Conservation (phyloP, 495 filamentous ascomycete genomes). For the Cercophora samala region DNA sequence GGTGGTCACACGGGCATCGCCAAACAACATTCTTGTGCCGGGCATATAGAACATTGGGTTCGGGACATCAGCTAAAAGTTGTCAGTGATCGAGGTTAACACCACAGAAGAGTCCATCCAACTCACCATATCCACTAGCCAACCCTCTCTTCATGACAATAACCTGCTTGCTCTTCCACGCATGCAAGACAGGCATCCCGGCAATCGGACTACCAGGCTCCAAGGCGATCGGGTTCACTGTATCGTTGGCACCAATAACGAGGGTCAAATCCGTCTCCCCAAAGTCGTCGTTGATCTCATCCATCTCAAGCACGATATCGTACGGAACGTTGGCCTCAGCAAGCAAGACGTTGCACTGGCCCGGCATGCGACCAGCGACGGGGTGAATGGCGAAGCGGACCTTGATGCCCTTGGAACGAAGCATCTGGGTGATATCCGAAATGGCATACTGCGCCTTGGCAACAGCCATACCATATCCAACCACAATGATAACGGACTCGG, state of each 20-base stretch:
- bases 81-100: not conserved
- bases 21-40: conserved; percentile 78
- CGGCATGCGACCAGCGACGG: conserved; percentile 79
- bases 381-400: conserved; percentile 83
- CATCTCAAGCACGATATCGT: conserved; percentile 85
- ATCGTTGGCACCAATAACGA: conserved; percentile 83
- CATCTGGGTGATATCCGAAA: conserved; percentile 70
- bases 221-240: conserved; percentile 82
- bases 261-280: conserved; percentile 71
- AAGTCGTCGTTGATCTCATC: conserved; percentile 91
- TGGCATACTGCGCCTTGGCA: conserved; percentile 81
- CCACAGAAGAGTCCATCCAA: conserved; percentile 7
- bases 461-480: conserved; percentile 88
- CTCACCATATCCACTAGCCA: conserved; percentile 76
- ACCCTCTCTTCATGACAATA: conserved; percentile 79
- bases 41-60: conserved; percentile 90
- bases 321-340: conserved; percentile 76
- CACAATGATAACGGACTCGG: conserved; percentile 75
- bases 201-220: conserved; percentile 73
- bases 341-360: conserved; percentile 83
- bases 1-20: conserved; percentile 75
- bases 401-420: conserved; percentile 66
- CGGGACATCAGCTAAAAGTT: conserved; percentile 62
- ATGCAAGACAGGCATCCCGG: conserved; percentile 81
- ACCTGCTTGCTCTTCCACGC: conserved; percentile 90